Conservation (phyloP, 2,329 filamentous ascomycete genomes). For the Ascochyta koolunga region DNA sequence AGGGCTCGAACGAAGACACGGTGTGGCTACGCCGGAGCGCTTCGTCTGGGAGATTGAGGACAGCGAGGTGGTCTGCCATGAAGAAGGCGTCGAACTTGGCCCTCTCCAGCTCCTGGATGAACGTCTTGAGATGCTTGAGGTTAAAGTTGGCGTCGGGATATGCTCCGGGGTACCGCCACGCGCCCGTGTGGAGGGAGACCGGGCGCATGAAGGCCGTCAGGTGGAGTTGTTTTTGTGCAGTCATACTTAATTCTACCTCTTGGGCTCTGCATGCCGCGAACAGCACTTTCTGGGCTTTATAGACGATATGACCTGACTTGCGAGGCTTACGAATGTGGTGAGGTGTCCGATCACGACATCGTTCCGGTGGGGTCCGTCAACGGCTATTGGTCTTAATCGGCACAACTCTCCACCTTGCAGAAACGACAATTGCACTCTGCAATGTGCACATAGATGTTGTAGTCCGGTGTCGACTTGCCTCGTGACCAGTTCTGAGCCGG, state of each 20-base stretch:
- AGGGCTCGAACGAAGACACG: conserved; percentile 67
- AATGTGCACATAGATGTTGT: neutral
- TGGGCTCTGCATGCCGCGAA: neutral
- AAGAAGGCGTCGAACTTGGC: conserved; percentile 48
- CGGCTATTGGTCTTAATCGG: conserved; percentile 1
- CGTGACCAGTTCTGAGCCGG: too few relatives aligned
- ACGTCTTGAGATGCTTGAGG: conserved; percentile 58
- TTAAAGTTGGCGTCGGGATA: conserved; percentile 66
- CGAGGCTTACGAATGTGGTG: conserved; percentile 13
- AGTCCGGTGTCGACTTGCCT: too few relatives aligned
- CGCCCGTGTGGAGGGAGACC: conserved; percentile 61
- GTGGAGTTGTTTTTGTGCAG: conserved; percentile 39
- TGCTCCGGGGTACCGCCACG: conserved; percentile 62
- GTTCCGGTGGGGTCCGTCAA: conserved; percentile 1
- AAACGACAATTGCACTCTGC: conserved; percentile 2
- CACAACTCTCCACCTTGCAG: neutral
- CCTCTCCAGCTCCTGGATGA: conserved; percentile 53
- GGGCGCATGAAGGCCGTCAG: conserved; percentile 66
- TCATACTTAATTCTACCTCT: neutral
- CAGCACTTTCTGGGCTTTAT: neutral
- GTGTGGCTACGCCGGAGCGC: conserved; percentile 62
- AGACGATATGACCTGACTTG: neutral
- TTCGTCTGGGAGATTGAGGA: conserved; percentile 65
- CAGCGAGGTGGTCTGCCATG: conserved; percentile 60
- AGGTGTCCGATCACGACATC: conserved; percentile 15